Evolutionary conservation across 257 asterid genomes (phyloP), one percentile per base, ranked within the genome.

Genomic region (Asclepias syriaca): DNA sequence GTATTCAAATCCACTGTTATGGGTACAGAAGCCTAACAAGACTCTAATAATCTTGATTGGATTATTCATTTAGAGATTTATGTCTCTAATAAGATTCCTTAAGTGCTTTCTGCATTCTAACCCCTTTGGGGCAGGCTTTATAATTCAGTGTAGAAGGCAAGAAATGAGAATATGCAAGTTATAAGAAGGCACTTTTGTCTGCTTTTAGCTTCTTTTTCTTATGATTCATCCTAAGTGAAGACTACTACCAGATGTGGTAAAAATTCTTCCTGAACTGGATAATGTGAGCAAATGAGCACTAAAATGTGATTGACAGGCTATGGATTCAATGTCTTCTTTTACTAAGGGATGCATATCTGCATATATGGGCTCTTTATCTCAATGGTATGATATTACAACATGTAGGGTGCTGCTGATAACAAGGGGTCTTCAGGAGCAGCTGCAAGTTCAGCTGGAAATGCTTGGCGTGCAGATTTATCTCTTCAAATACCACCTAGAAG

Each of bases 401-500:
- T 71, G 71, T 86, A 90, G 97, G 86, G 49, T 75, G 88, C 72
- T 67, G 76, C 74, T 51, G 76, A 66, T 29, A 58, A 73, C 43
- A 75, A 54, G 53, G 84, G 74, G 18, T 71, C 83, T 61, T 66
- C 64, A 11, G 68, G 74, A 76, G 74, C 56, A 54, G 76, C 70
- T 51, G 65, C 54, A n/a, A 73, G 71, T 68, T 56, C 87, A 63
- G 86, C 76, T 40, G 59, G 81, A 64, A 81, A 76, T 79, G 48
- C 80, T 65, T 65, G 79, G 66, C 74, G 58, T 66, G 50, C 84
- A 4, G 96, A 88, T 71, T 82, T 89, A 65, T 80, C 89, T 69
- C 97, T 93, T 77, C 89, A 88, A 68, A 79, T 91, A 73, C 97
- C 97, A 75, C 92, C 94, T 65, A 88, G 85, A 34, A 76, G 81